Conservation (phyloP, 768 basidiomycete genomes). For the Myochromella boudieri region DNA sequence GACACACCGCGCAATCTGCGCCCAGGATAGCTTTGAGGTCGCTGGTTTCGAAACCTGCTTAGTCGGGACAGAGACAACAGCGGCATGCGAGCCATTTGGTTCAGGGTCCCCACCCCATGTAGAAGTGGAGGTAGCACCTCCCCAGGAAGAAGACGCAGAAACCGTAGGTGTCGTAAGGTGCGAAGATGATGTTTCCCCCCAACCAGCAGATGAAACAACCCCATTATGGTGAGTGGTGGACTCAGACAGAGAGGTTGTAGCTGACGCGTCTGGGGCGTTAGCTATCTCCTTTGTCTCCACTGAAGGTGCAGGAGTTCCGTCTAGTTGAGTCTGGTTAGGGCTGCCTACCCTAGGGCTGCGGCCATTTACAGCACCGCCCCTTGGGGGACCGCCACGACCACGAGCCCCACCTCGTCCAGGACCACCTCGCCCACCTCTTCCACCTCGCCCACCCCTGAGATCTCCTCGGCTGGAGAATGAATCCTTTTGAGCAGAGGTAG, state of each 20-base stretch:
- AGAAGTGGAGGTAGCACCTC: constrained; percentile 27
- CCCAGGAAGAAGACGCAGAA: constrained; percentile 31
- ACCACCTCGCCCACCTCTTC: constrained; percentile 57
- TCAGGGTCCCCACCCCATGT: constrained; percentile 34
- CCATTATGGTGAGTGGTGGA: constrained; percentile 27
- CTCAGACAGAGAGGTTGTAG: constrained; percentile 21
- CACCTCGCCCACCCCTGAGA: constrained; percentile 62
- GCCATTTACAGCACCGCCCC: constrained; percentile 41
- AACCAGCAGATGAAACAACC: constrained; percentile 23
- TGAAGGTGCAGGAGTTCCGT: constrained; percentile 22
- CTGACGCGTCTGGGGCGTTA: constrained; percentile 22
- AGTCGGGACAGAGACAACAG: constrained; percentile 24
- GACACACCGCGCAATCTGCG: constrained; percentile 74
- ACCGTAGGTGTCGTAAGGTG: constrained; percentile 31
- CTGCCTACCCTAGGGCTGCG: constrained; percentile 35
- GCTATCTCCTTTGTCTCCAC: constrained; percentile 19
- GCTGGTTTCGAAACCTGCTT: constrained; percentile 55
- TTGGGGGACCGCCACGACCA: constrained; percentile 49
- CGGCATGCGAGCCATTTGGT: constrained; percentile 37
- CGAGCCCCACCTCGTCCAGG: constrained; percentile 58
- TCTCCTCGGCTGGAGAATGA: constrained; percentile 49
- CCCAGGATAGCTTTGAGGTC: constrained; percentile 82
- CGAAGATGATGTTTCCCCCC: constrained; percentile 30
- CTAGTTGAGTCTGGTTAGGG: constrained; percentile 26
- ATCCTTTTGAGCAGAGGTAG: constrained; percentile 50